Conservation (phyloP, 257 asterid species). For the Eucommia ulmoides region DNA sequence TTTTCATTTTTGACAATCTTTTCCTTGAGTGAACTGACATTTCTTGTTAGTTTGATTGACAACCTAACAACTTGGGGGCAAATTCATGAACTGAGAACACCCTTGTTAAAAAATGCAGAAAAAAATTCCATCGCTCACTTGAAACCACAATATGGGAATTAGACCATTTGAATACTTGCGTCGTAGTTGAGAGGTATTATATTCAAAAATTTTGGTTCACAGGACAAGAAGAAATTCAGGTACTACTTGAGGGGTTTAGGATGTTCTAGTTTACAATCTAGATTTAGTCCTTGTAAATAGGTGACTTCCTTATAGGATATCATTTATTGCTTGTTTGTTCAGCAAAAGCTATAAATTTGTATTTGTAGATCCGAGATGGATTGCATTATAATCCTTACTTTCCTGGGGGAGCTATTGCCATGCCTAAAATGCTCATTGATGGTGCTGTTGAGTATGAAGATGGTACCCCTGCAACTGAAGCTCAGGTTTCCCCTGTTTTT, state of each 20-base stretch:
- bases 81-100: too few species aligned
- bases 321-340: not conserved
- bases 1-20: too few species aligned
- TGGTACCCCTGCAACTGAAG: conserved; percentile 75
- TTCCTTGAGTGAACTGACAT: not conserved
- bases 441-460: conserved; percentile 82
- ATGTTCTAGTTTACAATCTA: too few species aligned
- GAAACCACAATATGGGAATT: too few species aligned
- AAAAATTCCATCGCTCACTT: too few species aligned
- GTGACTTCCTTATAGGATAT: not conserved
- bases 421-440: conserved; percentile 80
- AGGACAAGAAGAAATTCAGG: not conserved
- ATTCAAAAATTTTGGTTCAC: too few species aligned
- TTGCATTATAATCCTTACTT: conserved; percentile 72
- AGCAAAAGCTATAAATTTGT: conserved; percentile 7
- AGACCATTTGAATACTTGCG: too few species aligned
- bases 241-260: too few species aligned
- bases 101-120: too few species aligned
- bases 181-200: too few species aligned
- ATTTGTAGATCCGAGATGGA: conserved; percentile 61
- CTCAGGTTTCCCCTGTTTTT: conserved; percentile 29
- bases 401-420: conserved; percentile 85
- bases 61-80: too few species aligned
- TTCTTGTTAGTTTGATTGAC: not conserved
- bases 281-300: not conserved